A percentile compares a stretch with the other conserved stretches of the same genome.
phyloP scores from a whole-genome alignment of 331 rosid genomes.

The Pyracantha coccinea region DNA sequence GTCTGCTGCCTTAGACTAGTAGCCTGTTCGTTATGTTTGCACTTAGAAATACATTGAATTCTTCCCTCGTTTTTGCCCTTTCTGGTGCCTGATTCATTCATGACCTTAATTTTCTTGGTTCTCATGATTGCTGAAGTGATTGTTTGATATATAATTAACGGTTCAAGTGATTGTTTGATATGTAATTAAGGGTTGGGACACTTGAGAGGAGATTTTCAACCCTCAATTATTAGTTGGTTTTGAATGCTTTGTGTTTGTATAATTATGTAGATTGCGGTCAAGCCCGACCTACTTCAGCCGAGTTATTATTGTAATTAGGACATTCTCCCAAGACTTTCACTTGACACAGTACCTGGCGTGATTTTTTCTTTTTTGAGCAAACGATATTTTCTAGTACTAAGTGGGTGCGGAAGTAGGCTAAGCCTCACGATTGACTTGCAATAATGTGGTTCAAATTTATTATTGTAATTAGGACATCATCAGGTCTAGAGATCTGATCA shows the following conservation, averaged over 20 bases:
- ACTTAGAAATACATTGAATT: not conserved
- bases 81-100: not conserved
- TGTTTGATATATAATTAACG: not conserved
- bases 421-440: too few relatives aligned
- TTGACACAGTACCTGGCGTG: too few relatives aligned
- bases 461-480: too few relatives aligned
- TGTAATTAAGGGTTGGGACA: not conserved
- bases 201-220: not conserved
- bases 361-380: too few relatives aligned
- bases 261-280: constrained; percentile 5
- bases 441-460: too few relatives aligned
- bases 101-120: not conserved
- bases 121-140: not conserved
- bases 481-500: too few relatives aligned
- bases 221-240: not conserved
- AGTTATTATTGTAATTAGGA: not conserved
- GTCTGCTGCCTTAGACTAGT: not conserved
- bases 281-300: constrained; percentile 14
- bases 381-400: too few relatives aligned
- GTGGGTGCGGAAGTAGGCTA: too few relatives aligned
- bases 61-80: not conserved
- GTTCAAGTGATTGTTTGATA: not conserved
- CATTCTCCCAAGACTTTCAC: not conserved
- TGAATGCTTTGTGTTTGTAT: not conserved
- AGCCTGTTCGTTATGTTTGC: not conserved